Conservation (phyloP, 305 asterid genomes). For the Coffea humblotiana region DNA sequence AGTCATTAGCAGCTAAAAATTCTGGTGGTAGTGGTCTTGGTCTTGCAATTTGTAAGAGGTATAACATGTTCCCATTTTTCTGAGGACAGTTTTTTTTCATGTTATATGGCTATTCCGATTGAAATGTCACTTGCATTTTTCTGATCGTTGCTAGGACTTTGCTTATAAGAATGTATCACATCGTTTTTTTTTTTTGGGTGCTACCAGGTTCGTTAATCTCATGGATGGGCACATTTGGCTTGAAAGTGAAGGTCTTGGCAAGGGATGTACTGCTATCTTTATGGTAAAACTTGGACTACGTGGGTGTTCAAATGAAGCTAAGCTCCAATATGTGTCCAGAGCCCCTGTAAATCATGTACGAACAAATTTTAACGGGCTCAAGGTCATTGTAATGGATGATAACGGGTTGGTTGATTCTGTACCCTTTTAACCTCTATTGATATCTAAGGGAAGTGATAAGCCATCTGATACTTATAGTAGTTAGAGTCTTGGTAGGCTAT, state of each 20-base stretch:
- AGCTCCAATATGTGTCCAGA: constrained; percentile 43
- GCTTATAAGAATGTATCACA: neutral
- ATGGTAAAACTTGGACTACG: constrained; percentile 82
- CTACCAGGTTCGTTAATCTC: constrained; percentile 81
- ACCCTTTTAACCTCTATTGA: constrained; percentile 4
- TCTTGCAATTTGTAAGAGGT: constrained; percentile 94
- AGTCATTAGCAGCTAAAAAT: constrained; percentile 61
- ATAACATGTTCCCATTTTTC: constrained; percentile 16
- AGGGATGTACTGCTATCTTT: constrained; percentile 81
- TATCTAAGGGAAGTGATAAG: neutral
- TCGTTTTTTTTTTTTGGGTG: neutral
- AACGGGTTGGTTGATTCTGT: constrained; percentile 61
- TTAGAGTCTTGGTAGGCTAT: constrained; percentile 10
- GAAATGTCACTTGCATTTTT: neutral
- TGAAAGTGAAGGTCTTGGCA: constrained; percentile 95
- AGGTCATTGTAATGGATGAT: constrained; percentile 84
- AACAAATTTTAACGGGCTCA: constrained; percentile 66
- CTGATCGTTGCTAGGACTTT: neutral
- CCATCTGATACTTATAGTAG: neutral
- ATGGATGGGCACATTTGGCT: constrained; percentile 97
- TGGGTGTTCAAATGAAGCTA: constrained; percentile 56
- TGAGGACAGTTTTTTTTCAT: neutral
- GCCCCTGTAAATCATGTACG: constrained; percentile 57
- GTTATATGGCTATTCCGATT: neutral
- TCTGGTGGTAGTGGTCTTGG: constrained; percentile 94